These are phyloP conservation scores for Calocybe gambosa DNA, from an alignment of 1,284 basidiomycete genomes.

Conservation along the genomic window DNA sequence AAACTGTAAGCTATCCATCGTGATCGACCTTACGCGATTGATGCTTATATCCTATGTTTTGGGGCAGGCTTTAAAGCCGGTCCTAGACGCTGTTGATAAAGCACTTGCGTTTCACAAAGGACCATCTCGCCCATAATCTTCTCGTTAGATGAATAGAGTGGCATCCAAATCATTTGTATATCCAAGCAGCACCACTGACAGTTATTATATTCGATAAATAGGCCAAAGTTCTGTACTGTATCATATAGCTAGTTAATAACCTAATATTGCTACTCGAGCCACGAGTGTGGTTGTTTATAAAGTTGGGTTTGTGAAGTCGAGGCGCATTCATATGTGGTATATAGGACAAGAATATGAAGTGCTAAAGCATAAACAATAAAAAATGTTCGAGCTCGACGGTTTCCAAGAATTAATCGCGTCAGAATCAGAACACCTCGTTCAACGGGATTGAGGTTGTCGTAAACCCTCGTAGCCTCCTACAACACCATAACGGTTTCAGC, in stretches of 20 bases:
- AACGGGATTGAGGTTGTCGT: constrained; percentile 86
- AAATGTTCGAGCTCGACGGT: constrained; percentile 75
- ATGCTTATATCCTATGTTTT: constrained; percentile 5
- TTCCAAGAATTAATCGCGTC: constrained; percentile 83
- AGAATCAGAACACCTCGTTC: constrained; percentile 85
- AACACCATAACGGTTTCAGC: neutral
- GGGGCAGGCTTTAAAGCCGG: constrained; percentile 74
- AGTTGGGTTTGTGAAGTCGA: constrained; percentile 41
- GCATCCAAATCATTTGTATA: constrained; percentile 1
- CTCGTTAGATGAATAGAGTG: constrained; percentile 3
- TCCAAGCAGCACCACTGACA: constrained; percentile 9
- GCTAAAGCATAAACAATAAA: constrained; percentile 80
- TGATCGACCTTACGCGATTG: neutral
- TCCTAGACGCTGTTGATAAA: constrained; percentile 72
- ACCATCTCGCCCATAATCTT: constrained; percentile 14
- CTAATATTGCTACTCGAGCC: constrained; percentile 5
- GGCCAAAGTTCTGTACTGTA: constrained; percentile 21
- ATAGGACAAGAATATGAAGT: constrained; percentile 76
- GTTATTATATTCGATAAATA: constrained; percentile 17
- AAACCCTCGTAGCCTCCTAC: constrained; percentile 89
- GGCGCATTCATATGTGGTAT: constrained; percentile 70
- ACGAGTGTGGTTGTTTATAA: constrained; percentile 41
- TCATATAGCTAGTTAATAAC: constrained; percentile 22
- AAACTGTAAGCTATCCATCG: constrained; percentile 47
- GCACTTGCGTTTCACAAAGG: constrained; percentile 61